These are phyloP conservation scores for Candida silvatica DNA, from an alignment of 805 yeast genomes.

Conservation along the genomic window DNA sequence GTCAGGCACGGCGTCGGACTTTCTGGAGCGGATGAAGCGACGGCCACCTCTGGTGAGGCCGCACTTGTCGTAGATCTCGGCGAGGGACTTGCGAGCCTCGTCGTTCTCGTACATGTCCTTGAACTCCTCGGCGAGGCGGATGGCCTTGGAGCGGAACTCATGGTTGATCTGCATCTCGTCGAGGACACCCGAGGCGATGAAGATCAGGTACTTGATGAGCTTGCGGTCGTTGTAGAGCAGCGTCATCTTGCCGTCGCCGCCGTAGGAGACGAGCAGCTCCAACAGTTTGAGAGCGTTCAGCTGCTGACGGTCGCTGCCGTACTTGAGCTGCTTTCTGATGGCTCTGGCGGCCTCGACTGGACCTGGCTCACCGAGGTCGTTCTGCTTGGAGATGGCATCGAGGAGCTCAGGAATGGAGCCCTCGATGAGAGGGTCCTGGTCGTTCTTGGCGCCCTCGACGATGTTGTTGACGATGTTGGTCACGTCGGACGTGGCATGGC, in stretches of 20 bases:
- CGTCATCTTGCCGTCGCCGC: conserved; percentile 32
- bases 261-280: conserved; percentile 52
- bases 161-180: conserved; percentile 23
- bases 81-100: conserved; percentile 40
- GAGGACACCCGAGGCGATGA: conserved; percentile 31
- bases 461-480: conserved; percentile 55
- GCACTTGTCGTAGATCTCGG: conserved; percentile 30
- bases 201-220: conserved; percentile 53
- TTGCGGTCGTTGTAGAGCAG: conserved; percentile 59
- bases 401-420: conserved; percentile 48
- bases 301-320: conserved; percentile 65
- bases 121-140: conserved; percentile 60
- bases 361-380: conserved; percentile 24
- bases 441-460: conserved; percentile 31
- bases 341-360: conserved; percentile 85
- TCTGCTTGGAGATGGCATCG: conserved; percentile 37
- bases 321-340: conserved; percentile 77
- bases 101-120: conserved; percentile 41
- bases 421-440: conserved; percentile 27
- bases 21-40: conserved; percentile 3
- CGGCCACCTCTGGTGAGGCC: conserved; percentile 2
- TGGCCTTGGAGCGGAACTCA: conserved; percentile 37
- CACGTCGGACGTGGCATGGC: conserved; percentile 62
- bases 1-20: conserved; percentile 21
- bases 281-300: conserved; percentile 50